These are phyloP conservation scores for Heterobasidion occidentale DNA, from an alignment of 1,284 basidiomycete genomes.

Conservation along the genomic window DNA sequence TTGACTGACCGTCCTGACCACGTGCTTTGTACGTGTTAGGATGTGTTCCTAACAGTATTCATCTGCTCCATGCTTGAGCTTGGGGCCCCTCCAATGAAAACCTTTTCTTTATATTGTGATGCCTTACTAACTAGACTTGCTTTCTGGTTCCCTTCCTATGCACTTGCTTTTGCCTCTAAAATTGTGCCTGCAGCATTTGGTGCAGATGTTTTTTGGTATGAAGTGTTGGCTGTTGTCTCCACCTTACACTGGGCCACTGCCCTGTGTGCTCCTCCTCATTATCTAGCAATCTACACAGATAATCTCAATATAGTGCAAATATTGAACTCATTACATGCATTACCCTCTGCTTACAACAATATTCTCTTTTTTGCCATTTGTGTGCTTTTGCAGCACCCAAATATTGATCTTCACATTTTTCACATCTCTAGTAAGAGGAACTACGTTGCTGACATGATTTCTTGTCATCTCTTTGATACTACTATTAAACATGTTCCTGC, in stretches of 20 bases:
- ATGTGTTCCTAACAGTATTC: too few species aligned
- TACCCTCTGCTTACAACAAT: slow-evolving; percentile 18
- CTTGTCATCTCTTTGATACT: slow-evolving; percentile 10
- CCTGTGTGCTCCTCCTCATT: slow-evolving; percentile 1
- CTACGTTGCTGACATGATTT: slow-evolving; percentile 18
- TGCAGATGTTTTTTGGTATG: slow-evolving; percentile 21
- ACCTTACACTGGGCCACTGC: slow-evolving; percentile 11
- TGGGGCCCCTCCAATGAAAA: slow-evolving; percentile 20
- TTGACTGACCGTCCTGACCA: too few species aligned
- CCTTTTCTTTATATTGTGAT: slow-evolving; percentile 20
- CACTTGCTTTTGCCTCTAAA: slow-evolving; percentile 13
- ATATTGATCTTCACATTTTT: slow-evolving; percentile 17
- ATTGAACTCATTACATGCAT: slow-evolving; percentile 23
- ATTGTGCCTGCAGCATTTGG: neutral
- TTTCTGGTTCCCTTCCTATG: slow-evolving; percentile 19
- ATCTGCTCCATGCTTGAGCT: slow-evolving; percentile 16
- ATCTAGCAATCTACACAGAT: slow-evolving; percentile 22
- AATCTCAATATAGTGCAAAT: slow-evolving; percentile 25
- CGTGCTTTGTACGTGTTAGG: too few species aligned
- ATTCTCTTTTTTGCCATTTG: slow-evolving; percentile 20
- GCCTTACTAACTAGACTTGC: slow-evolving; percentile 21
- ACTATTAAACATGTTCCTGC: slow-evolving; percentile 9
- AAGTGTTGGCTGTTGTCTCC: slow-evolving; percentile 18
- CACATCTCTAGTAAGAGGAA: slow-evolving; percentile 18
- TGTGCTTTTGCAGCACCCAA: slow-evolving; percentile 14